A percentile compares a stretch with the other conserved stretches of the same genome.
Conservation (phyloP, 1,284 basidiomycete genomes). For the Irpex rosettiformis region DNA sequence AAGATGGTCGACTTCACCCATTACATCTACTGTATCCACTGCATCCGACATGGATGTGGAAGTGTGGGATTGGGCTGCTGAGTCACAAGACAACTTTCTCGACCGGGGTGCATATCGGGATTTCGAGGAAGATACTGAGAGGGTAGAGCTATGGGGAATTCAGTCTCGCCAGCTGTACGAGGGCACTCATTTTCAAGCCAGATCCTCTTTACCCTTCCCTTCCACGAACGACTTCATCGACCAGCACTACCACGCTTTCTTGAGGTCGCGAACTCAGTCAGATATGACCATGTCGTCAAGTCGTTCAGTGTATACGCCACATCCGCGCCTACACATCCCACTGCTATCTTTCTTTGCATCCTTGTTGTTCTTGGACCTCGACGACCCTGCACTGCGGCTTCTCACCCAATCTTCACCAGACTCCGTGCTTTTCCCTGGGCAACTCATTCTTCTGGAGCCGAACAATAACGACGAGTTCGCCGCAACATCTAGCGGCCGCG, state of each 20-base stretch:
- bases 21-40: background rate
- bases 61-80: constrained; percentile 26
- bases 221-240: constrained; percentile 1
- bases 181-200: background rate
- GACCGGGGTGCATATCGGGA: constrained; percentile 24
- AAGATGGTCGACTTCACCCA: background rate
- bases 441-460: constrained; percentile 7
- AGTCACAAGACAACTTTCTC: constrained; percentile 10
- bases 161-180: background rate
- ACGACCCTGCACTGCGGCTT: constrained; percentile 32
- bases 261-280: constrained; percentile 20
- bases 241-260: constrained; percentile 9
- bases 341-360: constrained; percentile 31
- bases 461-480: background rate
- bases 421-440: constrained; percentile 32
- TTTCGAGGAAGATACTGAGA: constrained; percentile 26
- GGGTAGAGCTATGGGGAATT: constrained; percentile 21
- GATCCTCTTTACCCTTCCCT: constrained; percentile 3
- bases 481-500: no score
- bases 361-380: constrained; percentile 30
- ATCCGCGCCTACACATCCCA: constrained; percentile 29
- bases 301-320: constrained; percentile 18
- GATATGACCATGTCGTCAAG: constrained; percentile 5
- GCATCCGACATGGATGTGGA: constrained; percentile 18
- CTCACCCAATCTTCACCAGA: constrained; percentile 27